Percentiles rank a stretch among this genome's conserved stretches.
Conservation (phyloP, 306 rosid species). For the Lathyrus oleraceus region DNA sequence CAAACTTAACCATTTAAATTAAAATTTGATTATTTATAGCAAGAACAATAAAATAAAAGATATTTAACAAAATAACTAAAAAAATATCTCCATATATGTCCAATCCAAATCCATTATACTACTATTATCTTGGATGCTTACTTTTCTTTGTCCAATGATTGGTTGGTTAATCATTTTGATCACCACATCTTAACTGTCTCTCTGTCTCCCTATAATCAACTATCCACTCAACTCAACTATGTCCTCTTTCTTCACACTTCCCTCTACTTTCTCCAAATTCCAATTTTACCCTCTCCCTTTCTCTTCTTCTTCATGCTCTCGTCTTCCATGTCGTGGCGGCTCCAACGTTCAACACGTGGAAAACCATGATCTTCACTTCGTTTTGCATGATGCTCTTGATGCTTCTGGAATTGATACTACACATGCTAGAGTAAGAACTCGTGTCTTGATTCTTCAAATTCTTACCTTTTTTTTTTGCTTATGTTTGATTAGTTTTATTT, state of each 20-base stretch:
- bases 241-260: constrained; percentile 31
- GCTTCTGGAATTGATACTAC: constrained; percentile 74
- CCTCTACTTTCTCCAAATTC: constrained; percentile 43
- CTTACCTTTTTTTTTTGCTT: not conserved
- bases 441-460: not conserved
- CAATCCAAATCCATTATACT: too few relatives aligned
- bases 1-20: too few relatives aligned
- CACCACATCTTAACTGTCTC: not conserved
- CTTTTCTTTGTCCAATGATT: not conserved
- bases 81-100: too few relatives aligned
- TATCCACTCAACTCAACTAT: not conserved
- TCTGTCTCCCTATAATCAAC: not conserved
- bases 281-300: constrained; percentile 35
- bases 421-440: constrained; percentile 61
- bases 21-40: too few relatives aligned
- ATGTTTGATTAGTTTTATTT: not conserved
- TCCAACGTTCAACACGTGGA: constrained; percentile 30
- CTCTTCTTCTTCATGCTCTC: constrained; percentile 31
- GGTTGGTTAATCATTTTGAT: not conserved
- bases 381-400: constrained; percentile 76
- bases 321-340: constrained; percentile 42
- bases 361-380: constrained; percentile 48
- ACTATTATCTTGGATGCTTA: too few relatives aligned
- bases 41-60: too few relatives aligned
- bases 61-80: too few relatives aligned